Conservation (phyloP, 257 asterid genomes). For the Solanum lycopersicoides region DNA sequence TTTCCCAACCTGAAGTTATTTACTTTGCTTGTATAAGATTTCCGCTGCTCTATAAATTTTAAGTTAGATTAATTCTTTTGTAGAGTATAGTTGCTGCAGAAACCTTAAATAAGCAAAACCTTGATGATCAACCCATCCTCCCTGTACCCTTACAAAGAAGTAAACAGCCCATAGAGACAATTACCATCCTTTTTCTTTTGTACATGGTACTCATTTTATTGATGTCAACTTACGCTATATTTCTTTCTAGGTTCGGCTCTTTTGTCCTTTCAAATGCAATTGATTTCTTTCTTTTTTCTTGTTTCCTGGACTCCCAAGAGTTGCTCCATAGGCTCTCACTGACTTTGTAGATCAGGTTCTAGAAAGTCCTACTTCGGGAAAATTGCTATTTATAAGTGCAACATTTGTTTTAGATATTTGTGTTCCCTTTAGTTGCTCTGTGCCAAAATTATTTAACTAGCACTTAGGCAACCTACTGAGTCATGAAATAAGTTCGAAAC, state of each 20-base stretch:
- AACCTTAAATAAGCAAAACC: background rate
- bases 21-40: background rate
- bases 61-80: background rate
- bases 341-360: background rate
- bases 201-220: background rate
- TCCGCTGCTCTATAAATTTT: background rate
- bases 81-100: background rate
- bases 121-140: background rate
- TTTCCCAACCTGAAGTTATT: background rate
- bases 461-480: background rate
- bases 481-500: background rate
- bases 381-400: background rate
- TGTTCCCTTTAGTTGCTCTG: background rate
- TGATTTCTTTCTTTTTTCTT: background rate
- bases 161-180: background rate
- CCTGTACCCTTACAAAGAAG: background rate
- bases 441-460: background rate
- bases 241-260: background rate
- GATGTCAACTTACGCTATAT: background rate
- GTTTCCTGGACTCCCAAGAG: background rate
- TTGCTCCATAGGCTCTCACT: background rate
- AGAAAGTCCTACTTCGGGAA: background rate
- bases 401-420: background rate
- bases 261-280: background rate
- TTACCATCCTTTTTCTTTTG: background rate